Conservation (phyloP, 2,329 filamentous ascomycete genomes). For the Calonectria crousiana region DNA sequence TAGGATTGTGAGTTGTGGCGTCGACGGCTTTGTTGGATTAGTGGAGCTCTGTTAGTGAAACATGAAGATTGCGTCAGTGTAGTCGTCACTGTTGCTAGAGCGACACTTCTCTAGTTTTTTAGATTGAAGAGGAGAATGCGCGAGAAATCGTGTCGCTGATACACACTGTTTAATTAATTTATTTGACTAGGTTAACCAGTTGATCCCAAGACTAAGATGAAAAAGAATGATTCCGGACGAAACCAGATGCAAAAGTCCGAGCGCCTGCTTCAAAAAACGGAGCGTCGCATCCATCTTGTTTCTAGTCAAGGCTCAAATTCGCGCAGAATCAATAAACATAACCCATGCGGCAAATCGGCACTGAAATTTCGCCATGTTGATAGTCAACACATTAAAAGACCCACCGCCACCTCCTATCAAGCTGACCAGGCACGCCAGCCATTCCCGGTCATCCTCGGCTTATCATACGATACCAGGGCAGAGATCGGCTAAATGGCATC, state of each 20-base stretch:
- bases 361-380: background rate
- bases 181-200: background rate
- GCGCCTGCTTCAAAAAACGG: background rate
- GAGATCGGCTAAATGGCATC: background rate
- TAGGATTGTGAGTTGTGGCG: background rate
- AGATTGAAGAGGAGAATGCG: background rate
- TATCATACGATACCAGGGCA: background rate
- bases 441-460: background rate
- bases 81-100: background rate
- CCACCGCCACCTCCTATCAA: background rate
- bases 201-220: background rate
- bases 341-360: background rate
- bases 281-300: background rate
- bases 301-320: background rate
- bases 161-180: no score
- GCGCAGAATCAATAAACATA: background rate
- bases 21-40: background rate
- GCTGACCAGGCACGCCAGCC: background rate
- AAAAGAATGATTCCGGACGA: background rate
- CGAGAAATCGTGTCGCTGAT: background rate
- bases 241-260: background rate
- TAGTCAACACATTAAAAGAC: background rate
- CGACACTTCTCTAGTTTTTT: background rate
- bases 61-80: background rate
- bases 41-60: background rate